Percentiles rank a stretch among this genome's conserved stretches.
Evolutionary conservation across 2,329 filamentous ascomycete genomes (phyloP).

Genomic region (Cladosporium sp.): DNA sequence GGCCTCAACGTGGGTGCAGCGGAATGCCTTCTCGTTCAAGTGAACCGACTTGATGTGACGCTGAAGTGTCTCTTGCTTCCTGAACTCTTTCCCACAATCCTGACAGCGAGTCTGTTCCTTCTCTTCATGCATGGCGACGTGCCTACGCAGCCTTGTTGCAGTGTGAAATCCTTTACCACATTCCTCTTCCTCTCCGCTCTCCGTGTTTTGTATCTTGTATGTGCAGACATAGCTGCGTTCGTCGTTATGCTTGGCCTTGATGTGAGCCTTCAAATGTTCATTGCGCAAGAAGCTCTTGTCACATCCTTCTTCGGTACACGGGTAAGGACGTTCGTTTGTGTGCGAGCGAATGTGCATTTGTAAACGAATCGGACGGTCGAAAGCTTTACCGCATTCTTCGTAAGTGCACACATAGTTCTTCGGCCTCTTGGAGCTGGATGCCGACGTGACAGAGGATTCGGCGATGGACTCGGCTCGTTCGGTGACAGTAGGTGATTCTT

Average conservation of each 20-base stretch:
- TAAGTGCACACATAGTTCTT: conserved; percentile 78
- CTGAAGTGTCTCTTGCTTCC: conserved; percentile 83
- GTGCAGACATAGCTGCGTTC: conserved; percentile 70
- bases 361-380: conserved; percentile 81
- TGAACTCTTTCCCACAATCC: conserved; percentile 77
- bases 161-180: conserved; percentile 84
- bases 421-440: conserved; percentile 49
- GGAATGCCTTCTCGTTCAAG: conserved; percentile 68
- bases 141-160: conserved; percentile 72
- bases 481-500: conserved; percentile 6
- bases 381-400: conserved; percentile 74
- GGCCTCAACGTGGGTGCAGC: conserved; percentile 62
- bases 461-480: conserved; percentile 21
- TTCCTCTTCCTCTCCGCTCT: conserved; percentile 43
- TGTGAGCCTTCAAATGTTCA: conserved; percentile 81
- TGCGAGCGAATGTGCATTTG: conserved; percentile 81
- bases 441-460: conserved; percentile 29
- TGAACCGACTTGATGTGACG: conserved; percentile 79
- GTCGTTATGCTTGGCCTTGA: conserved; percentile 76
- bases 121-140: conserved; percentile 75
- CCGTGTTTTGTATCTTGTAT: conserved; percentile 39
- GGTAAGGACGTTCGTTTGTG: conserved; percentile 78
- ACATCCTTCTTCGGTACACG: conserved; percentile 69
- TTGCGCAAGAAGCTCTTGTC: conserved; percentile 82
- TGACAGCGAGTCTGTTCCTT: conserved; percentile 54